phyloP scores from a whole-genome alignment of 208 protist species.

The Naegleria lovaniensis region DNA sequence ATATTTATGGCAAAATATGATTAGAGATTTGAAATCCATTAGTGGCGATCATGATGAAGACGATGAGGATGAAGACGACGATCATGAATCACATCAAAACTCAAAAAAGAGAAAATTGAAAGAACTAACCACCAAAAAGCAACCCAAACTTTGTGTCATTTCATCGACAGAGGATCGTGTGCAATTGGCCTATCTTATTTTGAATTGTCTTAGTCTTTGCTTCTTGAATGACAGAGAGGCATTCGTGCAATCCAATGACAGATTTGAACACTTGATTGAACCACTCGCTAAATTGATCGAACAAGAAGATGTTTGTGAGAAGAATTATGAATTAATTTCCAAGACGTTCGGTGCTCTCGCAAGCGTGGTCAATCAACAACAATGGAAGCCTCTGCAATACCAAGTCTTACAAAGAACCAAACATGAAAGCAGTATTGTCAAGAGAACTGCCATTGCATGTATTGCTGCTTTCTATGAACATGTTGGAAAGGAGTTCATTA shows the following conservation, averaged over 20 bases:
- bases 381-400: constrained; percentile 24
- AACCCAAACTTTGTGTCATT: not conserved
- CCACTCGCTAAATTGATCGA: not conserved
- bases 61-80: not conserved
- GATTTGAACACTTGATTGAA: not conserved
- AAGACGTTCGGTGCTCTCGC: not conserved
- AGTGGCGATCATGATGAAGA: not conserved
- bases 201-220: not conserved
- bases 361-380: not conserved
- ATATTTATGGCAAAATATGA: not conserved
- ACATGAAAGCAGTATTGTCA: not conserved
- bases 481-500: not conserved
- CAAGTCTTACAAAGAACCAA: not conserved
- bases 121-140: not conserved
- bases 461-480: constrained; percentile 1
- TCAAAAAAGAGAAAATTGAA: not conserved
- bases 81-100: not conserved
- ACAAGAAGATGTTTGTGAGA: not conserved
- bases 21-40: not conserved
- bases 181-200: not conserved
- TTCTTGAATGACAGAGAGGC: constrained; percentile 7
- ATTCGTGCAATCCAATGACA: not conserved
- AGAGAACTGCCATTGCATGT: not conserved
- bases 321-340: not conserved
- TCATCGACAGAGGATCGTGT: not conserved